Conservation (phyloP, 352 stramenopile species). For the Phytophthora tubulina region DNA sequence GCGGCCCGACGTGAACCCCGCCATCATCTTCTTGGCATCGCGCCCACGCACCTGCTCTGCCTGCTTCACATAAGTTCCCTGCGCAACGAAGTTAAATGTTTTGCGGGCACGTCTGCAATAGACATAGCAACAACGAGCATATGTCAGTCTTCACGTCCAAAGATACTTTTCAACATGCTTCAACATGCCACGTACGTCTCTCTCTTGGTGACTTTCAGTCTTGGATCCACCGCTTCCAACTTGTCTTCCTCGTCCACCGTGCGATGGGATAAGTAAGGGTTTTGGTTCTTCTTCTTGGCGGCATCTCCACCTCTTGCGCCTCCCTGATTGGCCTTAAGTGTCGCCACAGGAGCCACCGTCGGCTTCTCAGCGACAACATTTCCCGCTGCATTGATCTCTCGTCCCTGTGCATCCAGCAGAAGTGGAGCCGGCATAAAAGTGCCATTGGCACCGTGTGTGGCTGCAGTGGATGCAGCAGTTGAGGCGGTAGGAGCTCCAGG, state of each 20-base stretch:
- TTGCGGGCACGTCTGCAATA: conserved; percentile 72
- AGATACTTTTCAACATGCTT: conserved; percentile 14
- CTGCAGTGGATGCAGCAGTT: not conserved
- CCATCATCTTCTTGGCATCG: conserved; percentile 90
- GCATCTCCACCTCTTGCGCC: conserved; percentile 26
- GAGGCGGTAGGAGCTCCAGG: conserved; percentile 35
- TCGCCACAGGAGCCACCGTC: conserved; percentile 51
- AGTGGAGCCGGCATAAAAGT: conserved; percentile 83
- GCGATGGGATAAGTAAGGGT: conserved; percentile 85
- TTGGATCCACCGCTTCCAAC: conserved; percentile 74
- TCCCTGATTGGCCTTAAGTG: conserved; percentile 65
- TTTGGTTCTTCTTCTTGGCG: conserved; percentile 55
- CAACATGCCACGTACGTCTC: conserved; percentile 70
- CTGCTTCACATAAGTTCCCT: conserved; percentile 90
- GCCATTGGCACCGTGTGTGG: conserved; percentile 10
- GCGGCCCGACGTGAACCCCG: conserved; percentile 85
- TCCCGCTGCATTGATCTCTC: conserved; percentile 77
- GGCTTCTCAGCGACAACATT: conserved; percentile 72
- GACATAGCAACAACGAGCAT: conserved; percentile 15
- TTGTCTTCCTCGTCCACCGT: conserved; percentile 79
- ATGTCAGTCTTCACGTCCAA: conserved; percentile 18
- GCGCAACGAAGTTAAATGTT: conserved; percentile 85
- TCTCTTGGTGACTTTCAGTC: conserved; percentile 78
- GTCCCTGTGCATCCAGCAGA: conserved; percentile 80
- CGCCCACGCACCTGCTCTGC: conserved; percentile 81